Percentiles rank a stretch among this genome's conserved stretches.
Evolutionary conservation across 768 basidiomycete species (phyloP).

Genomic region (Trametes cingulata): DNA sequence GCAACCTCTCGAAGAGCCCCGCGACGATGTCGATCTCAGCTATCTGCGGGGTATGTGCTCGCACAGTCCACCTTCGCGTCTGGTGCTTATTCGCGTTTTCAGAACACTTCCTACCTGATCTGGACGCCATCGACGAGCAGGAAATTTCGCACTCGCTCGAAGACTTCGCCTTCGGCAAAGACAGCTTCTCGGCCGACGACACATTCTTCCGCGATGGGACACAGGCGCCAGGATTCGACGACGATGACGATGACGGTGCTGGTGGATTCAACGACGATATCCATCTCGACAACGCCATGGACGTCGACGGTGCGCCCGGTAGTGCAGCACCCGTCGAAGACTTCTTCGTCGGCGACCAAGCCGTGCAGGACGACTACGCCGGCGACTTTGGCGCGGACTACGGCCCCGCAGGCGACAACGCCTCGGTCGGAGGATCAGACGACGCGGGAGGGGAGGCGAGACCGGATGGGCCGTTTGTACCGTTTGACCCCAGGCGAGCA

Average conservation of each 20-base stretch:
- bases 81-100: slow-evolving; percentile 15
- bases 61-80: slow-evolving; percentile 4
- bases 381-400: slow-evolving; percentile 37
- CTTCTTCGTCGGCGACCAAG: slow-evolving; percentile 68
- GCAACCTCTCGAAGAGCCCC: slow-evolving; percentile 65
- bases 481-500: slow-evolving; percentile 83
- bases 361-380: slow-evolving; percentile 48
- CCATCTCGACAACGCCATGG: slow-evolving; percentile 37
- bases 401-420: slow-evolving; percentile 49
- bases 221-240: slow-evolving; percentile 38
- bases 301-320: slow-evolving; percentile 40
- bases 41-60: slow-evolving; percentile 55
- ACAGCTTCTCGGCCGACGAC: slow-evolving; percentile 63
- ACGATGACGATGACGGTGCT: slow-evolving; percentile 49
- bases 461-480: slow-evolving; percentile 53
- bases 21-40: slow-evolving; percentile 65
- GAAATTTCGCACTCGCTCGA: slow-evolving; percentile 81
- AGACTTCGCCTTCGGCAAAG: slow-evolving; percentile 80
- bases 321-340: slow-evolving; percentile 50
- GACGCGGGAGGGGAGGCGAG: slow-evolving; percentile 35
- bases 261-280: slow-evolving; percentile 38
- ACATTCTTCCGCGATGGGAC: slow-evolving; percentile 60
- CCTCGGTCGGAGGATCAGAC: slow-evolving; percentile 41
- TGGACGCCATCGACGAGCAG: slow-evolving; percentile 60
- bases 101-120: slow-evolving; percentile 76